phyloP scores from a whole-genome alignment of 441 rosid species.

The Viola pubescens region DNA sequence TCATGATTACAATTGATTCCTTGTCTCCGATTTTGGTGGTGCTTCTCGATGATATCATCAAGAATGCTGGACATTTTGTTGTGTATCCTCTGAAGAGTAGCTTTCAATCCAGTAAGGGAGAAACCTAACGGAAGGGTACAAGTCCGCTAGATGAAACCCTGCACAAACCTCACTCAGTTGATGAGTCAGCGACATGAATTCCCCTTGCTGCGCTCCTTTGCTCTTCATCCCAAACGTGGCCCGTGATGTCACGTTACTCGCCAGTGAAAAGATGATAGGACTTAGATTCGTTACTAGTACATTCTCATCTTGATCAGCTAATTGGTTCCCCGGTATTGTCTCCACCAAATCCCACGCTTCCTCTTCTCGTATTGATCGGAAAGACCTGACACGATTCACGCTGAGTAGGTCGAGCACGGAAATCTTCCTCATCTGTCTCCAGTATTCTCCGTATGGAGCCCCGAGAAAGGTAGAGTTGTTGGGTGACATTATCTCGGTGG shows the following conservation, averaged over 20 bases:
- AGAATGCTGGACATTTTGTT: not conserved
- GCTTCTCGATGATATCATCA: not conserved
- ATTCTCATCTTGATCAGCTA: not conserved
- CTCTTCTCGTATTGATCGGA: slow-evolving; percentile 7
- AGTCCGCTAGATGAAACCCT: not conserved
- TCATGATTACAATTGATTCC: not conserved
- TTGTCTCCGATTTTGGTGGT: not conserved
- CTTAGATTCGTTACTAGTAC: not conserved
- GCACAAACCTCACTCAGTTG: not conserved
- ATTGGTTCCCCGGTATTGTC: not conserved
- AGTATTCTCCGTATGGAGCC: slow-evolving; percentile 5
- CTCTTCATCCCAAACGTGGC: not conserved
- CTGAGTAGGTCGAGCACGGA: slow-evolving; percentile 7
- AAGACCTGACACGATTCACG: slow-evolving; percentile 7
- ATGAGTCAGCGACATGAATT: not conserved
- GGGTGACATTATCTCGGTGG: not conserved
- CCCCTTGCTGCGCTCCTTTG: not conserved
- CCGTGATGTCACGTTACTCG: not conserved
- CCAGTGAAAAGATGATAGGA: not conserved
- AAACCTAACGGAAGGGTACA: not conserved
- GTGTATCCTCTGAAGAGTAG: not conserved
- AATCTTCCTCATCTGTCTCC: slow-evolving; percentile 9
- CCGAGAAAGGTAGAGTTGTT: not conserved
- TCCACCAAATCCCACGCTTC: not conserved
- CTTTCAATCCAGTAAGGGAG: not conserved